phyloP scores from a whole-genome alignment of 805 yeast species.

The Ogataea saltuana region DNA sequence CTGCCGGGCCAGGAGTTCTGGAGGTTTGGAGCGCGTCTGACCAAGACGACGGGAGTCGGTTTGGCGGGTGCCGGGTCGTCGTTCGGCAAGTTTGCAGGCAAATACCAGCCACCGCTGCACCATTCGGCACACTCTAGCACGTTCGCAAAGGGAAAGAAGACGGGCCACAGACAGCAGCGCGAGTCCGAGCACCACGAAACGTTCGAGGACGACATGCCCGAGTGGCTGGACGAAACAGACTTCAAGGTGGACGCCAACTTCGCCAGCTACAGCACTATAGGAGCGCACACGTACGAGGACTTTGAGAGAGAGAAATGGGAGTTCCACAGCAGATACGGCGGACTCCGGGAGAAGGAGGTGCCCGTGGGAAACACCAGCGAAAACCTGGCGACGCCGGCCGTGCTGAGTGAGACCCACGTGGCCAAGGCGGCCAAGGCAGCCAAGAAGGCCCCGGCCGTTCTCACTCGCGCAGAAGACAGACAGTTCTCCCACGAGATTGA shows the following conservation, averaged over 20 bases:
- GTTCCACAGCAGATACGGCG: slow-evolving; percentile 23
- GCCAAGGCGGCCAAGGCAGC: not conserved
- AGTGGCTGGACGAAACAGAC: slow-evolving; percentile 36
- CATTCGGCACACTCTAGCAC: no score
- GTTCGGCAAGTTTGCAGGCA: not conserved
- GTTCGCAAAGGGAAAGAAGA: slow-evolving; percentile 5
- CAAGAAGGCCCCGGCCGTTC: not conserved
- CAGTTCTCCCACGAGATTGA: slow-evolving; percentile 23
- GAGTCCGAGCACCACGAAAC: slow-evolving; percentile 18
- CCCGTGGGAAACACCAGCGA: slow-evolving; percentile 2
- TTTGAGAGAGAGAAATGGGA: slow-evolving; percentile 32
- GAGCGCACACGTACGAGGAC: slow-evolving; percentile 31
- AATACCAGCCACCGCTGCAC: slow-evolving; percentile 1
- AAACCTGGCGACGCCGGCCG: no score
- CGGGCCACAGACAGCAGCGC: slow-evolving; percentile 3
- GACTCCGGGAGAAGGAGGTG: slow-evolving; percentile 9
- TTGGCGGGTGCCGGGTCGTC: not conserved
- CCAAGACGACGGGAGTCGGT: not conserved
- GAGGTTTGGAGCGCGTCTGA: slow-evolving; percentile 24
- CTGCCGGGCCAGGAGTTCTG: slow-evolving; percentile 28
- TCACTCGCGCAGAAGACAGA: slow-evolving; percentile 18
- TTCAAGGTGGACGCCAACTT: slow-evolving; percentile 35
- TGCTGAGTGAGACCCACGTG: no score
- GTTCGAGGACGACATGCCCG: slow-evolving; percentile 29
- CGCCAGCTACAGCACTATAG: slow-evolving; percentile 26